These are phyloP conservation scores for Mrakia gelida DNA, from an alignment of 768 basidiomycete genomes.

Conservation along the genomic window DNA sequence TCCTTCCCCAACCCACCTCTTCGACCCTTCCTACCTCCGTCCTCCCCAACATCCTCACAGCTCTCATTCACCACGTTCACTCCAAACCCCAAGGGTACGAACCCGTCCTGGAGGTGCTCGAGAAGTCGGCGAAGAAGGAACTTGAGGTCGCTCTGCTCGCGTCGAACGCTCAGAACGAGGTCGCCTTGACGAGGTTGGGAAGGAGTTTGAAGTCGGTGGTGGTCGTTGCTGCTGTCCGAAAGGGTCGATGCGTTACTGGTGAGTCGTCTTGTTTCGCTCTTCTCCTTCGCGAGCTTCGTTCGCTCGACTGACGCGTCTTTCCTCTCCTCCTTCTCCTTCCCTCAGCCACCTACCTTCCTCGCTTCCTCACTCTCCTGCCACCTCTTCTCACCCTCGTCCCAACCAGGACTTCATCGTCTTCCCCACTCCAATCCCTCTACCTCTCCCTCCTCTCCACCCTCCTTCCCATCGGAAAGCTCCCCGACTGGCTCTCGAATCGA, in stretches of 20 bases:
- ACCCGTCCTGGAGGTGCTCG: slow-evolving; percentile 32
- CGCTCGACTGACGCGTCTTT: not conserved
- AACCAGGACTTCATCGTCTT: not conserved
- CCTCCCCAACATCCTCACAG: slow-evolving; percentile 34
- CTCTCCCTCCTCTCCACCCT: slow-evolving; percentile 28
- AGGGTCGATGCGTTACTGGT: slow-evolving; percentile 22
- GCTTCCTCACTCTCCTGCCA: slow-evolving; percentile 25
- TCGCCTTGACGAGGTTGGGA: slow-evolving; percentile 11
- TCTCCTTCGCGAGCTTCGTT: not conserved
- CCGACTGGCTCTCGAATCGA: slow-evolving; percentile 26
- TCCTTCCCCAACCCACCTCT: slow-evolving; percentile 29
- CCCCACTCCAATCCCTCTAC: slow-evolving; percentile 20
- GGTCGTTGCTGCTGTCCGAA: slow-evolving; percentile 16
- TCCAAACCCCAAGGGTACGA: slow-evolving; percentile 33
- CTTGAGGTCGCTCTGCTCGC: not conserved
- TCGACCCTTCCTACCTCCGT: slow-evolving; percentile 19
- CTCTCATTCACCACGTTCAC: slow-evolving; percentile 33
- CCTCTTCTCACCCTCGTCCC: slow-evolving; percentile 18
- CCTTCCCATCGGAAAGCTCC: slow-evolving; percentile 26
- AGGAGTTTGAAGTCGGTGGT: slow-evolving; percentile 7
- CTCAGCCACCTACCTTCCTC: slow-evolving; percentile 12
- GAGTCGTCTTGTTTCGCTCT: not conserved
- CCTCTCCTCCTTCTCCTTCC: not conserved
- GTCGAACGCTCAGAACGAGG: slow-evolving; percentile 11
- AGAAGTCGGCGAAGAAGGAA: slow-evolving; percentile 16